Evolutionary conservation across 2,329 filamentous ascomycete genomes (phyloP), one percentile per base, ranked within the genome.

Genomic region (Fusarium sp.): DNA sequence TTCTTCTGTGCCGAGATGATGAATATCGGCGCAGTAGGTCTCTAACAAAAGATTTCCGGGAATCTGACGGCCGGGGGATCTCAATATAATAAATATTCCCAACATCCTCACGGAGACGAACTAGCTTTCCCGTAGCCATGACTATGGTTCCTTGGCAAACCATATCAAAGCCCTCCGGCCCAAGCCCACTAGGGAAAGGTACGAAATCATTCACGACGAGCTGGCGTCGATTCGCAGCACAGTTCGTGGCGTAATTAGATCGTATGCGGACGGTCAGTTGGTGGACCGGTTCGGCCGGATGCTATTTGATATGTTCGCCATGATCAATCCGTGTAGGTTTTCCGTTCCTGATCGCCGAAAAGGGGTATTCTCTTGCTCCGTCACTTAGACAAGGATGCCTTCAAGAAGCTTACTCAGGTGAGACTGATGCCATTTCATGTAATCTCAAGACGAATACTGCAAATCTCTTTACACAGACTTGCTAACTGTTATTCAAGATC

Each of bases 131-230:
- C 43, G 43, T 32, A 26, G n/a, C 11, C 48, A 44, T 26, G 42
- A 43, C 54, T 45, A 34, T 55, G 35, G 44, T 42, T 53, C 28
- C 28, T 53, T 51, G 43, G 39, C 50, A 57, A 55, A 41, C 41
- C 38, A 48, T 52, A 22, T 29, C 19, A 39, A 50, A 42, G 46
- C 35, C 45, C 13, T 49, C 35, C 12, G 45, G 44, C 26, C 39
- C 39, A 48, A 44, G 31, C 47, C 68, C 61, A 64, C 53, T 26
- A 7, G 38, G 40, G 25, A 15, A 64, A 69, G 60, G 51, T 57
- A 34, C 61, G 58, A 68, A 59, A 51, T 47, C 15, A 25, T 47
- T 51, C 39, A 53, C 40, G 54, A 53, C 48, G 52, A 15, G 48
- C 34, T 32, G 38, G 32, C 44, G 44, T 48, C 39, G 42, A 53